Evolutionary conservation across 2,329 filamentous ascomycete species (phyloP), one percentile per base, ranked within the genome.

Genomic region (Herpotrichia juniperi): DNA sequence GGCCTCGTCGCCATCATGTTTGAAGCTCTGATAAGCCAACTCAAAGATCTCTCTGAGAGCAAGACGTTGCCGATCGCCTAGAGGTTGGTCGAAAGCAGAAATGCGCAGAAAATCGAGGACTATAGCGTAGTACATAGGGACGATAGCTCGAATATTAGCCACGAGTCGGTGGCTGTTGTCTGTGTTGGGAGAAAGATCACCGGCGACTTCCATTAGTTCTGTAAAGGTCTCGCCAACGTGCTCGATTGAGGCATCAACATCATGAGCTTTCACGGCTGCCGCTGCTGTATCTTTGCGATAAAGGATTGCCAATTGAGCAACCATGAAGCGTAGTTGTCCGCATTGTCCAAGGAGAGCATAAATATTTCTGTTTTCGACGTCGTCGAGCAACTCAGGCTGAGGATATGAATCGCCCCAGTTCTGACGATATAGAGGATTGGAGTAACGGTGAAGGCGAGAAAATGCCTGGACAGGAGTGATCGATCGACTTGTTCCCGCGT

Each of bases 331-430:
- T 2, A 73, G 55, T 50, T 73, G 70, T 31, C 61, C 60, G 42
- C 63, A 64, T 26, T 62, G 63, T 6, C 64, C 66, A 14, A 69
- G 57, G 21, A 75, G 56, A 9, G 61, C 60, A 25, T 68, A 74
- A 3, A 72, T 59, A 28, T 63, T 69, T 17, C 69, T 61, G 34
- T 74, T 74, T 51, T 75, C 70, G 4, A 72, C 57, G 19, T 74
- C 72, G 32, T 74, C 72, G 1, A 73, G 48, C 16, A 74, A 46
- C 59, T 75, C 70, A 4, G 54, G 51, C 46, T 73, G 70, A 2
- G 71, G 71, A 40, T 74, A 74, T 2, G 61, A 43, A 4, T 67
- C 61, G 8, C 66, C 70, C 72, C 71, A 75, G 30, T 68, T 64
- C 19, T 57, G 60, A 12, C 71, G 63, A 51, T 72, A 74, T 1